Percentiles rank a stretch among this genome's conserved stretches.
Conservation (phyloP, 2,329 filamentous ascomycete genomes). For the Aspergillus spinulosporus region DNA sequence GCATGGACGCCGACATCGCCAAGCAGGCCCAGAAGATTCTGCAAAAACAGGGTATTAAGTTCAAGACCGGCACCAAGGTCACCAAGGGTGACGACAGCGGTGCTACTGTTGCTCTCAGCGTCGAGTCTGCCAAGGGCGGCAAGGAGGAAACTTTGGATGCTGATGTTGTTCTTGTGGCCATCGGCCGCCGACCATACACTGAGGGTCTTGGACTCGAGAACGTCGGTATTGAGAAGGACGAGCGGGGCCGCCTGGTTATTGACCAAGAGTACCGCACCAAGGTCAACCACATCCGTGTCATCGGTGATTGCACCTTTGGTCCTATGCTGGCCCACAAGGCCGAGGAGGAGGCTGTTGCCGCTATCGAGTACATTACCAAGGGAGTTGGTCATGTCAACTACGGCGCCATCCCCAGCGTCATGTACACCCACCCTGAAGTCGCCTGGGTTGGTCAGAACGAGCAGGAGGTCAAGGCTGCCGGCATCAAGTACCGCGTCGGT, state of each 20-base stretch:
- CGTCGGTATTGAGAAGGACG: constrained; percentile 71
- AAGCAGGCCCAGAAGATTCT: constrained; percentile 92
- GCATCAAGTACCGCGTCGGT: constrained; percentile 88
- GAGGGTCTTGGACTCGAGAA: constrained; percentile 89
- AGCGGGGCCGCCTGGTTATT: constrained; percentile 91
- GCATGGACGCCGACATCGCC: constrained; percentile 92
- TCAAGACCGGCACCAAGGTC: constrained; percentile 98
- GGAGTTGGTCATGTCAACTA: constrained; percentile 99
- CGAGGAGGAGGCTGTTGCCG: constrained; percentile 94
- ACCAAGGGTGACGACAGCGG: constrained; percentile 76
- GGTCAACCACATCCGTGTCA: constrained; percentile 91
- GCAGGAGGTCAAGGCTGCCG: constrained; percentile 86
- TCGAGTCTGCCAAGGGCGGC: constrained; percentile 93
- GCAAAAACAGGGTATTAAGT: constrained; percentile 94
- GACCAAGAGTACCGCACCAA: constrained; percentile 99
- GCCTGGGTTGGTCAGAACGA: constrained; percentile 98
- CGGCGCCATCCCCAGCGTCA: constrained; percentile 93
- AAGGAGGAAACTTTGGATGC: constrained; percentile 90
- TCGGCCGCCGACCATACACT: constrained; percentile 94
- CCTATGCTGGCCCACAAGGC: constrained; percentile 99
- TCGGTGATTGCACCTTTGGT: constrained; percentile 94
- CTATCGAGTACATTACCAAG: constrained; percentile 96
- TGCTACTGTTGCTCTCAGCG: constrained; percentile 74
- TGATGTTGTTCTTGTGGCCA: constrained; percentile 93
- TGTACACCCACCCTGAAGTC: constrained; percentile 99